Evolutionary conservation across 768 basidiomycete species (phyloP).

Genomic region (Auricularia sp.): DNA sequence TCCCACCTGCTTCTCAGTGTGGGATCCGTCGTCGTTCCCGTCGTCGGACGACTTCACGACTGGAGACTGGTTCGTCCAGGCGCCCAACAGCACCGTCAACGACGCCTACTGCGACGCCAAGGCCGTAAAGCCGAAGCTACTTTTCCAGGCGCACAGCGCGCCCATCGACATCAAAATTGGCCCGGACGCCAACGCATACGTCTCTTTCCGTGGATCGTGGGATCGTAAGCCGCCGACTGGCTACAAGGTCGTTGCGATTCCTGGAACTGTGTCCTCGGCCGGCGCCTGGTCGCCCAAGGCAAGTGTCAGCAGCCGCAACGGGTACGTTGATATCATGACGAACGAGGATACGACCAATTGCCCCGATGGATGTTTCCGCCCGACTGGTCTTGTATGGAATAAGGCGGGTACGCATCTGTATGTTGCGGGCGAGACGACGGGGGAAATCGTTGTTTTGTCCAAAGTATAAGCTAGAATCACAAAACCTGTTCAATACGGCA

Average conservation of each 20-base stretch:
- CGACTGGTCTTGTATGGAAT: neutral
- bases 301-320: neutral
- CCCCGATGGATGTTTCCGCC: neutral
- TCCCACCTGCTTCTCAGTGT: neutral
- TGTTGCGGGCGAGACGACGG: neutral
- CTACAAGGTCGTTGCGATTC: slow-evolving; percentile 29
- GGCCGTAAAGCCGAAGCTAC: neutral
- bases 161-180: slow-evolving; percentile 38
- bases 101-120: slow-evolving; percentile 27
- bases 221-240: slow-evolving; percentile 33
- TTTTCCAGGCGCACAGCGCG: slow-evolving; percentile 33
- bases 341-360: neutral
- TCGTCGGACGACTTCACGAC: neutral
- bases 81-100: slow-evolving; percentile 1
- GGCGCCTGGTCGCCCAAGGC: neutral
- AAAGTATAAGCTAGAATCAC: neutral
- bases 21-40: neutral
- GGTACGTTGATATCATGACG: neutral
- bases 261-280: neutral
- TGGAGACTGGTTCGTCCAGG: neutral
- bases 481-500: no score
- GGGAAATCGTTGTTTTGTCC: neutral
- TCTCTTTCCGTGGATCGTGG: slow-evolving; percentile 35
- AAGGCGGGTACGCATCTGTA: neutral
- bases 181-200: slow-evolving; percentile 9